Evolutionary conservation across 345 rosid species (phyloP).

Genomic region (Toxicodendron radicans): DNA sequence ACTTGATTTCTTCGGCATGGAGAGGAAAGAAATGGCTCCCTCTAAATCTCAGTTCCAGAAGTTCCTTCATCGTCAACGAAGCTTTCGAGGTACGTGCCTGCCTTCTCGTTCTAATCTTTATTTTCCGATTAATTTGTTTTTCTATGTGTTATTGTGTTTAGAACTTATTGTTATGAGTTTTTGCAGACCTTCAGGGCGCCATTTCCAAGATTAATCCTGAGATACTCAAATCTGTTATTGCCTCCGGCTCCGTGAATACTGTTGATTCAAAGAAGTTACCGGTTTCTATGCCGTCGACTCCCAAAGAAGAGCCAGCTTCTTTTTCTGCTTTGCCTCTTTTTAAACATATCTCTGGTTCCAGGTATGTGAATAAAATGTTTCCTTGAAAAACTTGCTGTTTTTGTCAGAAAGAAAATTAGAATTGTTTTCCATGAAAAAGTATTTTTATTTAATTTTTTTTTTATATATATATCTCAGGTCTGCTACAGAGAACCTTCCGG

Average conservation of each 20-base stretch:
- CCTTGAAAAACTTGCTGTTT: not conserved
- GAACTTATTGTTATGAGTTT: not conserved
- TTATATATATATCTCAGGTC: slow-evolving; percentile 19
- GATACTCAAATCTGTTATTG: slow-evolving; percentile 68
- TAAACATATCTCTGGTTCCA: slow-evolving; percentile 35
- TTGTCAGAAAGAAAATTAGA: too few relatives aligned
- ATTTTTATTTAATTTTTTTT: not conserved
- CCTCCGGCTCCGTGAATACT: slow-evolving; percentile 37
- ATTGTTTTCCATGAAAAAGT: not conserved
- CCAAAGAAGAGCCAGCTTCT: slow-evolving; percentile 36
- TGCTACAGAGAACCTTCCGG: slow-evolving; percentile 28
- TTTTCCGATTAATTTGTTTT: not conserved
- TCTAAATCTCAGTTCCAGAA: slow-evolving; percentile 49
- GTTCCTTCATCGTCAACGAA: slow-evolving; percentile 56
- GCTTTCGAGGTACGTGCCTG: slow-evolving; percentile 57
- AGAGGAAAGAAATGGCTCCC: slow-evolving; percentile 40
- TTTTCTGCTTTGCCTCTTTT: slow-evolving; percentile 38
- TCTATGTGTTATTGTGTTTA: not conserved
- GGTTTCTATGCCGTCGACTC: slow-evolving; percentile 47
- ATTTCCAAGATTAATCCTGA: slow-evolving; percentile 84
- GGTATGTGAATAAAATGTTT: slow-evolving; percentile 26
- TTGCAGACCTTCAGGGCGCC: slow-evolving; percentile 68
- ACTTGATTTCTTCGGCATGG: slow-evolving; percentile 71
- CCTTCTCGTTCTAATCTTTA: not conserved
- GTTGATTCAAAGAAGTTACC: slow-evolving; percentile 24